Percentiles rank a stretch among this genome's conserved stretches.
Conservation (phyloP, 2,329 filamentous ascomycete genomes). For the Akanthomyces uredinophilus region DNA sequence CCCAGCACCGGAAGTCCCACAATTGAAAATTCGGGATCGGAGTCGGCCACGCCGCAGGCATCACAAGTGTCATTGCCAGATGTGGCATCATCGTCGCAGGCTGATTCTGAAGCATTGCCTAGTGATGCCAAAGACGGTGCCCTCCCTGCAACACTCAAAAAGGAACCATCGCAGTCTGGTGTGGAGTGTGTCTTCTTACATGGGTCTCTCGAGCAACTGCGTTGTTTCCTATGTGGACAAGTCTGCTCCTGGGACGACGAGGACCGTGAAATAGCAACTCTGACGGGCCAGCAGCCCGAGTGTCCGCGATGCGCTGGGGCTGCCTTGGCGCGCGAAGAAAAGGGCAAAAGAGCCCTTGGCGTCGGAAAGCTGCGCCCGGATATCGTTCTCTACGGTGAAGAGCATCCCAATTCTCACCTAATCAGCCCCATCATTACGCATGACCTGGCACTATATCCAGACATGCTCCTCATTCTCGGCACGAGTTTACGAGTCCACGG, state of each 20-base stretch:
- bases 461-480: constrained; percentile 64
- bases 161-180: constrained; percentile 34
- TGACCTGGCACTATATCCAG: constrained; percentile 59
- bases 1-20: constrained; percentile 16
- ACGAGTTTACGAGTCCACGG: constrained; percentile 68
- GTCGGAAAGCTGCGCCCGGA: constrained; percentile 66
- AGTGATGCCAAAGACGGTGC: constrained; percentile 19
- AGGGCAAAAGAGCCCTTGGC: constrained; percentile 61
- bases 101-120: constrained; percentile 19
- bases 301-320: constrained; percentile 62
- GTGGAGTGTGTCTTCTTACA: constrained; percentile 67
- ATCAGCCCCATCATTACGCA: constrained; percentile 65
- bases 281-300: constrained; percentile 60
- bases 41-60: neutral
- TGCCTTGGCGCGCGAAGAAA: constrained; percentile 56
- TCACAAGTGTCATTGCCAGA: constrained; percentile 6
- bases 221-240: constrained; percentile 58
- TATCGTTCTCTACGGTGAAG: constrained; percentile 70
- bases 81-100: neutral
- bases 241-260: constrained; percentile 56
- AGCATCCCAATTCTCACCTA: constrained; percentile 63
- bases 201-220: constrained; percentile 59
- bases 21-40: constrained; percentile 3
- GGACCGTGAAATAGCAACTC: constrained; percentile 48
- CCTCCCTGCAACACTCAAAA: constrained; percentile 16